Evolutionary conservation across 805 yeast genomes (phyloP).

Genomic region (Limtongia smithiae): DNA sequence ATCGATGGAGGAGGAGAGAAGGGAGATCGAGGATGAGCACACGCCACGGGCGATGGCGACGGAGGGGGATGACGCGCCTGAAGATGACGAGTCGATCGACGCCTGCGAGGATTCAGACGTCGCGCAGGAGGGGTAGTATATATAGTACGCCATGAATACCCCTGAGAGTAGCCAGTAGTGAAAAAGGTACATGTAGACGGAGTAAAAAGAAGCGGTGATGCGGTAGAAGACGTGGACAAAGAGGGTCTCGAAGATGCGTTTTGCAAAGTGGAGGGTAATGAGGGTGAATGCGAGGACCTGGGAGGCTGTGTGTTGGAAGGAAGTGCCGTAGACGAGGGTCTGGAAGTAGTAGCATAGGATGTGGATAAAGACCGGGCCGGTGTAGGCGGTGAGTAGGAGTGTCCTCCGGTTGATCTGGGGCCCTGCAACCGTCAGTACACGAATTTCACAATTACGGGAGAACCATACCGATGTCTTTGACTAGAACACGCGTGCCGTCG

Average conservation of each 20-base stretch:
- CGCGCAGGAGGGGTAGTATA: constrained; percentile 42
- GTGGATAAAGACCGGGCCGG: constrained; percentile 87
- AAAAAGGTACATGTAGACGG: constrained; percentile 77
- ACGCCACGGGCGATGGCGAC: not conserved
- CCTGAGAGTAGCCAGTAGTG: constrained; percentile 96
- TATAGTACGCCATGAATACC: constrained; percentile 49
- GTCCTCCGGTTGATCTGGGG: constrained; percentile 89
- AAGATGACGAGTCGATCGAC: not conserved
- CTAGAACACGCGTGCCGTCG: constrained; percentile 23
- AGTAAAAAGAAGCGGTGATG: constrained; percentile 86
- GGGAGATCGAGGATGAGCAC: constrained; percentile 13
- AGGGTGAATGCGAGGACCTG: constrained; percentile 55
- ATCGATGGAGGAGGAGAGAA: constrained; percentile 10
- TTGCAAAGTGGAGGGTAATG: constrained; percentile 69
- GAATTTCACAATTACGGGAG: not conserved
- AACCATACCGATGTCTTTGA: constrained; percentile 17
- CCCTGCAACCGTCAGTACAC: constrained; percentile 7
- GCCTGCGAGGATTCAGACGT: not conserved
- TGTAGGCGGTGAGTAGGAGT: constrained; percentile 78
- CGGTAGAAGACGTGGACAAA: constrained; percentile 79
- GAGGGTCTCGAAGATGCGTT: constrained; percentile 83
- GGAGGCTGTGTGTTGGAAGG: constrained; percentile 45
- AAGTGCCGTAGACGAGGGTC: constrained; percentile 37
- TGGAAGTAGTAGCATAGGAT: constrained; percentile 55
- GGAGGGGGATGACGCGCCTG: not conserved